Percentiles rank a stretch among this genome's conserved stretches.
These are phyloP conservation scores for Ceratocystis harringtonii DNA, from an alignment of 2,329 filamentous ascomycete genomes.

Conservation along the genomic window DNA sequence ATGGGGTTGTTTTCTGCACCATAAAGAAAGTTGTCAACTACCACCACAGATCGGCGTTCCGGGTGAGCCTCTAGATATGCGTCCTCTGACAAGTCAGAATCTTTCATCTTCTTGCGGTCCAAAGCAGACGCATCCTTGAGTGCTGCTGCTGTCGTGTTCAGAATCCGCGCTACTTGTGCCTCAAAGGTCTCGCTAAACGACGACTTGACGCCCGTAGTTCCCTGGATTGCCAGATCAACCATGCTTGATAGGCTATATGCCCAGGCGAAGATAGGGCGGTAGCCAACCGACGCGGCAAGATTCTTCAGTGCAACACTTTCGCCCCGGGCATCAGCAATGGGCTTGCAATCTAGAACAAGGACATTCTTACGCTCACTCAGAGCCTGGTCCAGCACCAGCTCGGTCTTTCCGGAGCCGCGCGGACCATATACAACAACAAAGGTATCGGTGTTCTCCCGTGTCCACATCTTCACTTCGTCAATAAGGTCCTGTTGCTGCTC, in stretches of 20 bases:
- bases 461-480: conserved; percentile 66
- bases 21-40: conserved; percentile 85
- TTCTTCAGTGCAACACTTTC: conserved; percentile 73
- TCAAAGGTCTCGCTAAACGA: conserved; percentile 90
- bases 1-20: conserved; percentile 48
- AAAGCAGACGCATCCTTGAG: conserved; percentile 53
- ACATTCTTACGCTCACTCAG: conserved; percentile 63
- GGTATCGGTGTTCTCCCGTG: conserved; percentile 76
- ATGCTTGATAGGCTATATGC: conserved; percentile 89
- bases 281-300: conserved; percentile 71
- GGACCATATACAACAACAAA: conserved; percentile 92
- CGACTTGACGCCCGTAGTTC: conserved; percentile 84
- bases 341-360: conserved; percentile 81
- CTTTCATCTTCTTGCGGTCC: conserved; percentile 51
- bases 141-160: conserved; percentile 66
- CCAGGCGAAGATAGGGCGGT: conserved; percentile 88
- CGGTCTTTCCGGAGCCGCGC: conserved; percentile 77
- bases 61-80: conserved; percentile 84
- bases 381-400: conserved; percentile 73
- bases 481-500: conserved; percentile 73
- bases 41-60: conserved; percentile 64
- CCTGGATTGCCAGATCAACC: conserved; percentile 81
- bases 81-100: conserved; percentile 59
- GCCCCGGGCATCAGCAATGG: conserved; percentile 77
- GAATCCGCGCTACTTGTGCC: conserved; percentile 75